Conservation (phyloP, 495 filamentous ascomycete species). For the Podospora anserina region DNA sequence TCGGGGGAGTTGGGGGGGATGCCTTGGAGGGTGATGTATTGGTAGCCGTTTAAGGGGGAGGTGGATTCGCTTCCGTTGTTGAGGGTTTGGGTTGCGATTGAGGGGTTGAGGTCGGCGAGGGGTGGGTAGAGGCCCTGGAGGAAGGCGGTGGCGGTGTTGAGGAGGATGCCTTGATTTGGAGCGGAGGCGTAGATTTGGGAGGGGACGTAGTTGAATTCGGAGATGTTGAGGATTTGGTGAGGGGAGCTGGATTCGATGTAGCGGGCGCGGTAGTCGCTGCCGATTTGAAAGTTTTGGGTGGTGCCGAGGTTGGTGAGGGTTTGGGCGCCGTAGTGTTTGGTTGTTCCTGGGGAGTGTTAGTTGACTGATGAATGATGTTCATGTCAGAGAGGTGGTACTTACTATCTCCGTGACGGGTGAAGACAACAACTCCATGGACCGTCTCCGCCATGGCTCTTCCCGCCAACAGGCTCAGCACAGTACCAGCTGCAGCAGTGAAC, state of each 20-base stretch:
- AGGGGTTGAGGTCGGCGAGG: conserved; percentile 10
- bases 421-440: conserved; percentile 23
- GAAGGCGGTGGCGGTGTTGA: conserved; percentile 26
- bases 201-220: conserved; percentile 19
- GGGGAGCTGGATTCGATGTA: conserved; percentile 20
- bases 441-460: conserved; percentile 20
- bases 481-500: neutral
- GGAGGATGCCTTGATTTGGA: conserved; percentile 23
- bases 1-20: conserved; percentile 21
- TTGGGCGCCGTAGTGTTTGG: conserved; percentile 24
- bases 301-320: conserved; percentile 22
- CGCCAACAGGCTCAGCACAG: neutral
- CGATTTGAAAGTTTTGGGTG: conserved; percentile 20
- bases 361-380: neutral
- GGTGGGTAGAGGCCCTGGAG: conserved; percentile 29
- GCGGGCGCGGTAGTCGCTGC: conserved; percentile 20
- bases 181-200: conserved; percentile 26
- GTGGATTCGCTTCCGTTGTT: conserved; percentile 21
- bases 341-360: conserved; percentile 15
- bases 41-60: conserved; percentile 23
- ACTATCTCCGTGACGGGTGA: conserved; percentile 25
- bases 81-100: conserved; percentile 15
- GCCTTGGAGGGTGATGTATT: conserved; percentile 27
- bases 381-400: neutral
- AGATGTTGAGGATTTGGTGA: conserved; percentile 23